Conservation (phyloP, 164 flowering plant genomes). For the Umbilicus rupestris region DNA sequence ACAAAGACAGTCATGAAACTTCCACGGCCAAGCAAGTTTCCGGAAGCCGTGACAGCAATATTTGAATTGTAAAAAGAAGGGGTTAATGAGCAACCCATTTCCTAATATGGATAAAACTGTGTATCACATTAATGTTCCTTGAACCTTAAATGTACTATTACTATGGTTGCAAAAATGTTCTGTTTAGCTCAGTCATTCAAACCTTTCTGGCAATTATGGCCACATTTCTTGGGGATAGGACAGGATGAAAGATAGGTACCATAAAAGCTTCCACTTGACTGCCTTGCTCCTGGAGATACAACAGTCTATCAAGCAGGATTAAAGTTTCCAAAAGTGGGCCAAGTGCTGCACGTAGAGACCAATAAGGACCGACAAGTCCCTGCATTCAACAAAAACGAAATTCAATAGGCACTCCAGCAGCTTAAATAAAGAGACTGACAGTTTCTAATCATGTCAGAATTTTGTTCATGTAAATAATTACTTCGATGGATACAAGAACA, state of each 20-base stretch:
- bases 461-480: background rate
- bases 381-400: constrained; percentile 21
- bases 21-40: no score
- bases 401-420: background rate
- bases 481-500: no score
- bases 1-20: no score
- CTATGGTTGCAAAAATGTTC: no score
- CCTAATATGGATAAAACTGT: no score
- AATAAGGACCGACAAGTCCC: constrained; percentile 75
- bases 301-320: constrained; percentile 72
- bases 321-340: constrained; percentile 81
- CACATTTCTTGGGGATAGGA: constrained; percentile 72
- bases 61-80: no score
- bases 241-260: constrained; percentile 76
- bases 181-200: background rate
- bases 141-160: no score
- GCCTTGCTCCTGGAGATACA: constrained; percentile 76
- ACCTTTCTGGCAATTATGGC: constrained; percentile 58
- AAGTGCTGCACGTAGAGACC: constrained; percentile 78
- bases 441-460: background rate
- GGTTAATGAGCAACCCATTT: no score
- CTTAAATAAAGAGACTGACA: background rate
- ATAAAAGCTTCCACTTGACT: constrained; percentile 34
- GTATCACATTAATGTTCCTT: no score
- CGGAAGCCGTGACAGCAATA: no score